These are phyloP conservation scores for Zarea fungicola DNA, from an alignment of 2,329 filamentous ascomycete genomes.

Conservation along the genomic window DNA sequence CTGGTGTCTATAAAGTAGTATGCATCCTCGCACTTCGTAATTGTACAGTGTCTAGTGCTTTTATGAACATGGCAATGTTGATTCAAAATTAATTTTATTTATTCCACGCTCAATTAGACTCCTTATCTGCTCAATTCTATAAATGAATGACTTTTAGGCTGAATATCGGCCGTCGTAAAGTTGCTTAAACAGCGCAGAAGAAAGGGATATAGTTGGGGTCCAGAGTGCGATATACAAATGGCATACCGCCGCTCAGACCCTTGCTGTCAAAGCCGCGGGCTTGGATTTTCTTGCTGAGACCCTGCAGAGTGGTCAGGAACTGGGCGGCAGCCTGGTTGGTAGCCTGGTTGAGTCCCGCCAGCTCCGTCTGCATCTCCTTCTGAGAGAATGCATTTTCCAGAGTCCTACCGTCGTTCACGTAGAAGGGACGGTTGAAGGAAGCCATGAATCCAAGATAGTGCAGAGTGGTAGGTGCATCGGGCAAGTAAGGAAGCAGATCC, in stretches of 20 bases:
- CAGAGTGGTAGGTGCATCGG: slow-evolving; percentile 25
- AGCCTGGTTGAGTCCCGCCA: slow-evolving; percentile 26
- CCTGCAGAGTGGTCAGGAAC: slow-evolving; percentile 33
- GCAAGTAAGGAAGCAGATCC: slow-evolving; percentile 31
- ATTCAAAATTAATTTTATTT: neutral
- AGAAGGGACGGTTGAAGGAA: slow-evolving; percentile 36
- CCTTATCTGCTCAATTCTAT: too few species aligned
- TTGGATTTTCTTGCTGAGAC: slow-evolving; percentile 32
- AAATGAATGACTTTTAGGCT: too few species aligned
- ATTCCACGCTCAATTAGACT: neutral
- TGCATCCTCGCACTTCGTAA: too few species aligned
- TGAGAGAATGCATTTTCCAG: slow-evolving; percentile 38
- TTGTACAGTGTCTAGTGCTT: too few species aligned
- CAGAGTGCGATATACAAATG: slow-evolving; percentile 35
- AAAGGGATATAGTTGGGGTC: slow-evolving; percentile 15
- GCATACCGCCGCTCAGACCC: slow-evolving; percentile 42
- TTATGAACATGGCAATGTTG: too few species aligned
- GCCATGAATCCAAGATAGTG: slow-evolving; percentile 32
- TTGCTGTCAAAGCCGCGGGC: slow-evolving; percentile 34
- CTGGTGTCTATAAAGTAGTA: too few species aligned
- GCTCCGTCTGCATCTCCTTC: slow-evolving; percentile 25
- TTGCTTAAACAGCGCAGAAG: slow-evolving; percentile 16
- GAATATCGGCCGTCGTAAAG: neutral
- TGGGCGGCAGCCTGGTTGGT: slow-evolving; percentile 27
- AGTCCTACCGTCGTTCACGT: slow-evolving; percentile 30